Conservation (phyloP, 2,329 filamentous ascomycete species). For the Phyllosticta citribraziliensis region DNA sequence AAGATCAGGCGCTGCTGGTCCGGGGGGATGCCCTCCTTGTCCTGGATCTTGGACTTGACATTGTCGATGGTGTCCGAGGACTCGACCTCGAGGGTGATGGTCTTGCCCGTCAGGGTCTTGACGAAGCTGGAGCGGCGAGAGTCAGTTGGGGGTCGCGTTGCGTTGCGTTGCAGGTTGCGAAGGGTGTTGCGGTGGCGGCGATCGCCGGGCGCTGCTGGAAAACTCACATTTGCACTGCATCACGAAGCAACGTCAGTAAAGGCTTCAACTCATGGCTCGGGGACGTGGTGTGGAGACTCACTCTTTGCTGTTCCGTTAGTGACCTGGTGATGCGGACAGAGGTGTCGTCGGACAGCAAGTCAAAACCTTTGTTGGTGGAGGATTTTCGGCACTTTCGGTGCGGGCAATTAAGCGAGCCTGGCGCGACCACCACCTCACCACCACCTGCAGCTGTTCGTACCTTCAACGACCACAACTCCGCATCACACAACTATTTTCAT, state of each 20-base stretch:
- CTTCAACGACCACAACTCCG: too few relatives aligned
- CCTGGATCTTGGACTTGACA: conserved; percentile 99
- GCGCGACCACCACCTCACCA: conserved; percentile 19
- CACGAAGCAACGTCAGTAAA: conserved; percentile 17
- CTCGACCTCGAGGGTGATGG: conserved; percentile 99
- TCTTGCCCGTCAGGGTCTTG: conserved; percentile 99
- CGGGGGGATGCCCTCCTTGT: conserved; percentile 97
- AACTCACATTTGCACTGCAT: conserved; percentile 81
- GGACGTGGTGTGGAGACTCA: conserved; percentile 3
- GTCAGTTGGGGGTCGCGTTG: conserved; percentile 12
- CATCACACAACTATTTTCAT: not conserved
- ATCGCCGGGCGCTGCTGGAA: conserved; percentile 16
- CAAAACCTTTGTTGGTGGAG: conserved; percentile 9
- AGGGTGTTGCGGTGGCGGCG: conserved; percentile 17
- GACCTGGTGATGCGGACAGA: conserved; percentile 10
- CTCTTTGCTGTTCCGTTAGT: conserved; percentile 10
- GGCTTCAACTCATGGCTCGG: not conserved
- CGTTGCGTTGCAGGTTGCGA: conserved; percentile 1
- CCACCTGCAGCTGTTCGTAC: not conserved
- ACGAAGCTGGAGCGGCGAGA: conserved; percentile 64
- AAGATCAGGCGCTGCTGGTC: conserved; percentile 99
- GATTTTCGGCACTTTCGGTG: conserved; percentile 8
- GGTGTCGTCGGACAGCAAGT: conserved; percentile 6
- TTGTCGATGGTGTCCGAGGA: conserved; percentile 99
- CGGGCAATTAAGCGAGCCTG: conserved; percentile 9